Base-by-base conservation (phyloP, 2,329 filamentous ascomycete genomes). In the Magnaporthales sp. region DNA sequence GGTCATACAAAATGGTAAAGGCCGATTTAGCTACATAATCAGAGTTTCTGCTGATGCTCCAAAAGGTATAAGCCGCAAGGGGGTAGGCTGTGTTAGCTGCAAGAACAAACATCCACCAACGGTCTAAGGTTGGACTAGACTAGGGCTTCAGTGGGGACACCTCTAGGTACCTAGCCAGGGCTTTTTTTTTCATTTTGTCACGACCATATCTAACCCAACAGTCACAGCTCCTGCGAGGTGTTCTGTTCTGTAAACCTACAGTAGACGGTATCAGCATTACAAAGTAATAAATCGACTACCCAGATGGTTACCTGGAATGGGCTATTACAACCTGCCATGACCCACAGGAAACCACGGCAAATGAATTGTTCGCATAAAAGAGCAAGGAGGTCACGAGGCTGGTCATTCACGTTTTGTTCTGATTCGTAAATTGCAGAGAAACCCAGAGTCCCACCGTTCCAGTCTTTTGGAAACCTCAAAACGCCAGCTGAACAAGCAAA, bases 381-480 rank as follows among this genome's bases (percentile, higher is more conserved):
- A 46, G 38, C 38, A 46, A 46, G 15, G 19, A 46, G 15, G 38
- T 46, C 54, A 58, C 54, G 54, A n/a, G 62, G 62, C 51, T 63
- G 62, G 62, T 63, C 62, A 58, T 64, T 63, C 46, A 60, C 38
- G 63, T 66, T 67, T 67, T 51, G 27, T 64, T 64, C 64, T 67
- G 66, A 51, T 64, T 65, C 62, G 31, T 27, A 38, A 64, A 62
- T 66, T 51, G 26, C 56, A 54, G 62, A 63, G 62, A 63, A 63
- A 63, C 31, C 62, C 62, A 46, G 30, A 32, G 46, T 65, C 13
- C 27, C 54, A 26, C 58, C 27, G 26, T 60, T 22, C 64, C 51
- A 54, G 15, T 38, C 24, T 30, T 64, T 61, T 67, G 26, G 24
- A 65, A 38, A 62, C 32, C 46, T 46, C 30, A 61, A 66, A 66